Percentiles rank a stretch among this genome's conserved stretches.
phyloP scores from a whole-genome alignment of 768 basidiomycete species.

The Mycena capillaripes region DNA sequence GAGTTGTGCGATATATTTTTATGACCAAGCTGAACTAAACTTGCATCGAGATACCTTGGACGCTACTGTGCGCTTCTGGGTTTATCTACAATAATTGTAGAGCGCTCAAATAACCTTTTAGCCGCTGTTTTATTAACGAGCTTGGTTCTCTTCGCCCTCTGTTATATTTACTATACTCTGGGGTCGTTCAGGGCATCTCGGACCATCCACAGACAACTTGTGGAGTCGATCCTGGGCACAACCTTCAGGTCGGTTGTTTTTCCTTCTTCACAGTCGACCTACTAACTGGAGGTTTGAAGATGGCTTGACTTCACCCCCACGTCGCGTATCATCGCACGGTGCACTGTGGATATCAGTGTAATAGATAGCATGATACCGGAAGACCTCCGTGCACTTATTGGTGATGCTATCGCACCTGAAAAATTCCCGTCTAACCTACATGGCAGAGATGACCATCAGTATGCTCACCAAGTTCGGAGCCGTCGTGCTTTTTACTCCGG shows the following conservation, averaged over 20 bases:
- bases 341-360: background rate
- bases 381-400: background rate
- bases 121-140: conserved; percentile 49
- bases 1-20: conserved; percentile 46
- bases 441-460: background rate
- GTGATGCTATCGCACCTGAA: too few relatives aligned
- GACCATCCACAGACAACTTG: conserved; percentile 64
- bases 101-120: conserved; percentile 15
- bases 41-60: conserved; percentile 60
- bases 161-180: conserved; percentile 56
- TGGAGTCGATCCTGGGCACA: conserved; percentile 68
- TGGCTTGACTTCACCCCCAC: background rate
- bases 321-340: background rate
- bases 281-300: too few relatives aligned
- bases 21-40: background rate
- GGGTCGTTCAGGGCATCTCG: conserved; percentile 69
- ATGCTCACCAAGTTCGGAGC: conserved; percentile 41
- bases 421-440: background rate
- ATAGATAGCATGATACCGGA: background rate
- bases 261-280: background rate
- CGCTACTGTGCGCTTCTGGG: conserved; percentile 48
- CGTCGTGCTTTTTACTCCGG: conserved; percentile 57
- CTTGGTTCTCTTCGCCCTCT: conserved; percentile 48
- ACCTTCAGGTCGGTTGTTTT: background rate
- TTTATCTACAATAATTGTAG: background rate